A percentile compares a stretch with the other conserved stretches of the same genome.
Conservation (phyloP, 2,329 filamentous ascomycete species). For the Ophiostoma sp. region DNA sequence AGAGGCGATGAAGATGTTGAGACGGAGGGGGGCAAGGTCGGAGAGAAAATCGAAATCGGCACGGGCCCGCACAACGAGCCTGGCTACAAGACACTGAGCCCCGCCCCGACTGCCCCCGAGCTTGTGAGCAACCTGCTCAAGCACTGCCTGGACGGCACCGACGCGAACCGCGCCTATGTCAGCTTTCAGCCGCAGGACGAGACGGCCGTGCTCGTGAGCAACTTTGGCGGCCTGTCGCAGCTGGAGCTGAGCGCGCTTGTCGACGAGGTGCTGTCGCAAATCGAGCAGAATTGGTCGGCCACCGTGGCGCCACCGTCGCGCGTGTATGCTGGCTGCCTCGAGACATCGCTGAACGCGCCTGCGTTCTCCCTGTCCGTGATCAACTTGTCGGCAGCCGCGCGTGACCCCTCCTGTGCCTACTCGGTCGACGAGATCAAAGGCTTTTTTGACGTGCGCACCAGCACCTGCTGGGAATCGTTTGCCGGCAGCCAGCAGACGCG, state of each 20-base stretch:
- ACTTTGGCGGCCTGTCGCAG: slow-evolving; percentile 55
- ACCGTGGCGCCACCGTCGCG: slow-evolving; percentile 45
- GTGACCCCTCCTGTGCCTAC: slow-evolving; percentile 40
- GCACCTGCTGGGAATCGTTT: slow-evolving; percentile 51
- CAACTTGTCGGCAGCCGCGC: slow-evolving; percentile 49
- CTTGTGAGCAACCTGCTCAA: slow-evolving; percentile 54
- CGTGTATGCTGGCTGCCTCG: slow-evolving; percentile 58
- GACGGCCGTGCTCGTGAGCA: slow-evolving; percentile 51
- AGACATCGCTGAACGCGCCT: slow-evolving; percentile 67
- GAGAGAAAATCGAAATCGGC: slow-evolving; percentile 53
- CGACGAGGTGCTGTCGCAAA: slow-evolving; percentile 49
- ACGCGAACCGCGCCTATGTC: slow-evolving; percentile 47
- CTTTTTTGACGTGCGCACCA: slow-evolving; percentile 60
- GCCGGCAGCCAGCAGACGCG: slow-evolving; percentile 42
- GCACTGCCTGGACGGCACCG: slow-evolving; percentile 54
- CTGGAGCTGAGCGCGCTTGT: slow-evolving; percentile 53
- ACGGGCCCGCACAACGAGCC: slow-evolving; percentile 65
- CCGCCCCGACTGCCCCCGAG: slow-evolving; percentile 44
- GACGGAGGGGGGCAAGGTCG: slow-evolving; percentile 35
- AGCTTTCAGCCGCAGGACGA: slow-evolving; percentile 45
- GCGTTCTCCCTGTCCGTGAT: slow-evolving; percentile 65
- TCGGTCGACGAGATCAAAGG: slow-evolving; percentile 51
- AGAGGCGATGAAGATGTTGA: slow-evolving; percentile 41
- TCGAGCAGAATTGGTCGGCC: slow-evolving; percentile 40
- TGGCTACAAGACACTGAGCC: slow-evolving; percentile 52